phyloP scores from a whole-genome alignment of 164 flowering plant genomes.

The Houttuynia cordata region DNA sequence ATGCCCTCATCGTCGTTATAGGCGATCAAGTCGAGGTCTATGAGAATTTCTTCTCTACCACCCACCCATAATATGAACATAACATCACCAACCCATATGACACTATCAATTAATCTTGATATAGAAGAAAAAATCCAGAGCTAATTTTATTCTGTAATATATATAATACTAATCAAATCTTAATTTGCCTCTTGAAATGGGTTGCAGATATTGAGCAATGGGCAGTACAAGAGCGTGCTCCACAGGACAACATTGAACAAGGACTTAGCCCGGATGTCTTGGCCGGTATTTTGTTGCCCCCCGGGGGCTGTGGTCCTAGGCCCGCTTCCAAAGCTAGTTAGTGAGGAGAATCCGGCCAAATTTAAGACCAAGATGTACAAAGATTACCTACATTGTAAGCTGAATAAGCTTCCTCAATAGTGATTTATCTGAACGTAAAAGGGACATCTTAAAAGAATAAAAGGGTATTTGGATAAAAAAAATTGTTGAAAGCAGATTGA shows the following conservation, averaged over 20 bases:
- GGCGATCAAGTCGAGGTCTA: too few relatives aligned
- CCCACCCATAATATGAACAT: too few relatives aligned
- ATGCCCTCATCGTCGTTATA: slow-evolving; percentile 25
- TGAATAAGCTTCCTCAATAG: slow-evolving; percentile 64
- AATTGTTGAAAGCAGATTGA: too few relatives aligned
- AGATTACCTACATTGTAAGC: slow-evolving; percentile 61
- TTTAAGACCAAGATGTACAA: slow-evolving; percentile 50
- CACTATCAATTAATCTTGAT: too few relatives aligned
- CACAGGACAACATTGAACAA: slow-evolving; percentile 48
- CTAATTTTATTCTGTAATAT: too few relatives aligned
- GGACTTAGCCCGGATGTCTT: slow-evolving; percentile 50
- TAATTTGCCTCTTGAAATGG: not conserved
- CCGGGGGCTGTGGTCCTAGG: slow-evolving; percentile 43
- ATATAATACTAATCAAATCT: too few relatives aligned
- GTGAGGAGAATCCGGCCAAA: slow-evolving; percentile 38
- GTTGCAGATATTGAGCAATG: slow-evolving; percentile 47
- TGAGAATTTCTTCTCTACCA: not conserved
- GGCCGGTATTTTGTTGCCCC: slow-evolving; percentile 56
- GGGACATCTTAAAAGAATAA: too few relatives aligned
- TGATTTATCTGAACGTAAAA: too few relatives aligned
- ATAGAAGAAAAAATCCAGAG: too few relatives aligned
- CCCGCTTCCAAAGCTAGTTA: slow-evolving; percentile 49
- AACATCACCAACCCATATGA: too few relatives aligned
- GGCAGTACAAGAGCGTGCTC: slow-evolving; percentile 35
- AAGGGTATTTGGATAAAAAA: too few relatives aligned